phyloP scores from a whole-genome alignment of 108 stramenopile species.

The Skeletonema potamos region DNA sequence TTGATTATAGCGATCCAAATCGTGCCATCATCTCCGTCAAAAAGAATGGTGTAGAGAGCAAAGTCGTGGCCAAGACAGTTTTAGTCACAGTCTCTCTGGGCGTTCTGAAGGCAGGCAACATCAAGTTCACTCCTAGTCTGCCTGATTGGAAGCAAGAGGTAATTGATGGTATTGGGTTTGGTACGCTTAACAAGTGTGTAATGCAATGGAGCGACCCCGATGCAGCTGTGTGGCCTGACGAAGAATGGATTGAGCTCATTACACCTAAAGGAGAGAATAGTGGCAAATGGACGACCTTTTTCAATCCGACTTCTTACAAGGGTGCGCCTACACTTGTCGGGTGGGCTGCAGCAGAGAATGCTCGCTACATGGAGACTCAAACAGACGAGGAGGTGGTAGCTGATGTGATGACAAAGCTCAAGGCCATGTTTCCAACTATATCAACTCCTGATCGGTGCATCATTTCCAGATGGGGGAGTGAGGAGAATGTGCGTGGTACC shows the following conservation, averaged over 20 bases:
- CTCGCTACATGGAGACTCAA: slow-evolving; percentile 13
- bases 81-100: slow-evolving; percentile 70
- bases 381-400: slow-evolving; percentile 35
- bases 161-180: slow-evolving; percentile 59
- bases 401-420: slow-evolving; percentile 26
- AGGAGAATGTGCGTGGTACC: slow-evolving; percentile 33
- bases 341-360: slow-evolving; percentile 19
- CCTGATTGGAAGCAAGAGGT: slow-evolving; percentile 51
- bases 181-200: slow-evolving; percentile 53
- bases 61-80: slow-evolving; percentile 5
- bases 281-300: slow-evolving; percentile 31
- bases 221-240: slow-evolving; percentile 33
- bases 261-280: slow-evolving; percentile 16
- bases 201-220: slow-evolving; percentile 30
- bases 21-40: not conserved
- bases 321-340: slow-evolving; percentile 19
- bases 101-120: slow-evolving; percentile 51
- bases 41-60: not conserved
- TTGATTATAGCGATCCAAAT: not conserved
- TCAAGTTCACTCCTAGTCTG: slow-evolving; percentile 58
- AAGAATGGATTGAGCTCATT: slow-evolving; percentile 15
- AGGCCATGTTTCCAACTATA: slow-evolving; percentile 32
- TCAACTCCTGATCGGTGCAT: slow-evolving; percentile 29
- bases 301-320: slow-evolving; percentile 12
- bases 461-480: slow-evolving; percentile 41